Evolutionary conservation across 139 green algal genomes (phyloP), one percentile per base, ranked within the genome.

Genomic region (Coccomyxa sp.): DNA sequence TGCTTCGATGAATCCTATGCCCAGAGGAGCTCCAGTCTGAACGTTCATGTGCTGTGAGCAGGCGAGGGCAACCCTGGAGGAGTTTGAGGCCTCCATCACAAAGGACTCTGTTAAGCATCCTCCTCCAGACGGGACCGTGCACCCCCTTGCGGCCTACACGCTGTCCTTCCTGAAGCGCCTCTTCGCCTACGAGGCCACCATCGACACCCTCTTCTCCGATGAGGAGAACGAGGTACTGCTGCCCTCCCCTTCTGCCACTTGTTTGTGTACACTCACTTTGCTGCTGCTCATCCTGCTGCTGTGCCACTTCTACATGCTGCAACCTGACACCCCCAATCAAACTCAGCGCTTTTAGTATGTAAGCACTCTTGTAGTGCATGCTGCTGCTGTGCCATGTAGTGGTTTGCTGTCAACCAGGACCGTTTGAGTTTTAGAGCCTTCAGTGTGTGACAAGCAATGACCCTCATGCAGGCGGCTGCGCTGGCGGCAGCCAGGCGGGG

Each of bases 51-150:
- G 24, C 58, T 18, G 14, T 31, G 68, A 9, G 6, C 75, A 87
- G 77, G 78, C 78, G 40, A 68, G 75, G 0, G 79, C 35, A 27
- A 81, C 85, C n/a, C 87, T 91, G 68, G 40, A 8, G 0, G 85
- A 88, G 68, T 89, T 90, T 55, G 82, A 88, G 58, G 84, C 82
- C 0, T 73, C 50, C 37, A 77, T 91, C 31, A 79, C 68, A 0
- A 73, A 78, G 0, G 86, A 92, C 58, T 44, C 78, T 14, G n/a
- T 44, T 24, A 73, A 73, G 29, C 40, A 78, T 9, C 54, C 78
- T 74, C 82, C 85, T 16, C 68, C 89, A 16, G 89, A 94, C 77
- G 90, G 88, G 37, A 93, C 88, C 8, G 87, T 94, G 70, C 90
- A 94, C 85, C 90, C 90, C 0, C 81, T 91, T 12, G 86, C 84